A percentile compares a stretch with the other conserved stretches of the same genome.
Evolutionary conservation across 768 basidiomycete genomes (phyloP).

Genomic region (Lactifluus subvellereus): DNA sequence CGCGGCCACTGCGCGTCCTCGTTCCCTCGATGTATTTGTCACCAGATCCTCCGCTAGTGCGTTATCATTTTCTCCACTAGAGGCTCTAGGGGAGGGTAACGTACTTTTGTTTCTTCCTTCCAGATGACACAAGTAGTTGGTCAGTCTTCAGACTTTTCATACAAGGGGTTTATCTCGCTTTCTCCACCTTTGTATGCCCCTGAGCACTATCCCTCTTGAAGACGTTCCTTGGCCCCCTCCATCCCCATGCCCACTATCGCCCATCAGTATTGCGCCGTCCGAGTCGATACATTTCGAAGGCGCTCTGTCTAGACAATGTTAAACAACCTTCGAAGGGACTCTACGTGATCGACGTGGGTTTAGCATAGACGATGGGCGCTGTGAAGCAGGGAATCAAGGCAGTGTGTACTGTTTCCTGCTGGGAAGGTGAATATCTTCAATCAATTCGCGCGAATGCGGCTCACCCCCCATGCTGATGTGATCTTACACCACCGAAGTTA

Average conservation of each 20-base stretch:
- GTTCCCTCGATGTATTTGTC: no score
- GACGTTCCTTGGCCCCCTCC: slow-evolving; percentile 25
- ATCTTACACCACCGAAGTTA: slow-evolving; percentile 74
- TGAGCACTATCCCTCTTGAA: slow-evolving; percentile 56
- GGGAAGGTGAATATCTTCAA: neutral
- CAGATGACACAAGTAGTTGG: slow-evolving; percentile 52
- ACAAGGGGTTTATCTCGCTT: slow-evolving; percentile 77
- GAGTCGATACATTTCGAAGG: slow-evolving; percentile 88
- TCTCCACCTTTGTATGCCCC: slow-evolving; percentile 76
- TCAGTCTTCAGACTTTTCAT: slow-evolving; percentile 79
- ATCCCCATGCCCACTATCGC: slow-evolving; percentile 21
- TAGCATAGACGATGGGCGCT: slow-evolving; percentile 68
- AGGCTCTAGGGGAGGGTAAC: neutral
- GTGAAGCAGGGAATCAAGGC: slow-evolving; percentile 77
- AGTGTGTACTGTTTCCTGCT: slow-evolving; percentile 41
- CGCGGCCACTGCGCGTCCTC: no score
- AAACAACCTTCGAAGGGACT: slow-evolving; percentile 68
- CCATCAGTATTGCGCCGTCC: slow-evolving; percentile 51
- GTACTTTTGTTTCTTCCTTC: neutral
- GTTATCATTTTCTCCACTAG: slow-evolving; percentile 17
- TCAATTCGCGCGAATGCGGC: slow-evolving; percentile 36
- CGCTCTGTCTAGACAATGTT: slow-evolving; percentile 73
- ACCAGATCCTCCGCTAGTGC: slow-evolving; percentile 60
- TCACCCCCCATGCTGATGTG: slow-evolving; percentile 77
- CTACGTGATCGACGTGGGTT: slow-evolving; percentile 83